Evolutionary conservation across 2,329 filamentous ascomycete genomes (phyloP).

Genomic region (Calonectria leucothoes): DNA sequence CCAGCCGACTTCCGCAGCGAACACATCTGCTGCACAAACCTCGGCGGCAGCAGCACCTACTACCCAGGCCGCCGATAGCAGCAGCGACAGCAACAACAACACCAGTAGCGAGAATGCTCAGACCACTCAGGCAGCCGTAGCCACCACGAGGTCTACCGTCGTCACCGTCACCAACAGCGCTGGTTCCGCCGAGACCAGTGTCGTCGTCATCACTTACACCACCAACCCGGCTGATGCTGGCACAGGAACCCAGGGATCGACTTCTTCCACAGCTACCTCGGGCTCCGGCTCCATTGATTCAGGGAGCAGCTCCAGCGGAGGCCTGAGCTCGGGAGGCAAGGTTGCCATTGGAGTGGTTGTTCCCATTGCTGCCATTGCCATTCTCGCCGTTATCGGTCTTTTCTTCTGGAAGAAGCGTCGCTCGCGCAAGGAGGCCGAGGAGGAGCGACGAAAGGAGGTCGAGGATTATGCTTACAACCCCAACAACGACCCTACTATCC

Average conservation of each 20-base stretch:
- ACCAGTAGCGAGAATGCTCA: conserved; percentile 18
- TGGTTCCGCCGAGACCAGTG: conserved; percentile 34
- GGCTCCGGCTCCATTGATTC: conserved; percentile 44
- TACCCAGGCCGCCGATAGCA: conserved; percentile 17
- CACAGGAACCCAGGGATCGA: conserved; percentile 21
- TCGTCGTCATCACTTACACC: conserved; percentile 43
- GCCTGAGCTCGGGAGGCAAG: conserved; percentile 72
- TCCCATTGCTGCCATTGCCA: conserved; percentile 87
- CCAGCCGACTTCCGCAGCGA: not conserved
- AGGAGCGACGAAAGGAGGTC: conserved; percentile 92
- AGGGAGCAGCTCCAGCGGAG: conserved; percentile 47
- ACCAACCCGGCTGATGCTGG: conserved; percentile 32
- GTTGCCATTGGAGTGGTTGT: conserved; percentile 96
- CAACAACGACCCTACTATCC: conserved; percentile 90
- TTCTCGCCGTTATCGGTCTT: conserved; percentile 80
- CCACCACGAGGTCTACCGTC: conserved; percentile 27
- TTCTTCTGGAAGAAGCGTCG: conserved; percentile 93
- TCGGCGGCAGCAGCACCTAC: not conserved
- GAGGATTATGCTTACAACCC: conserved; percentile 98
- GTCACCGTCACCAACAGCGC: conserved; percentile 40
- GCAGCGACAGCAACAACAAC: conserved; percentile 17
- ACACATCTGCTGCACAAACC: not conserved
- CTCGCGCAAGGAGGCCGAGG: conserved; percentile 84
- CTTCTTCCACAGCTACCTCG: conserved; percentile 40
- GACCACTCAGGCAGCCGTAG: conserved; percentile 22